Base-by-base conservation (phyloP, 2,329 filamentous ascomycete genomes). In the Triangularia setosa region DNA sequence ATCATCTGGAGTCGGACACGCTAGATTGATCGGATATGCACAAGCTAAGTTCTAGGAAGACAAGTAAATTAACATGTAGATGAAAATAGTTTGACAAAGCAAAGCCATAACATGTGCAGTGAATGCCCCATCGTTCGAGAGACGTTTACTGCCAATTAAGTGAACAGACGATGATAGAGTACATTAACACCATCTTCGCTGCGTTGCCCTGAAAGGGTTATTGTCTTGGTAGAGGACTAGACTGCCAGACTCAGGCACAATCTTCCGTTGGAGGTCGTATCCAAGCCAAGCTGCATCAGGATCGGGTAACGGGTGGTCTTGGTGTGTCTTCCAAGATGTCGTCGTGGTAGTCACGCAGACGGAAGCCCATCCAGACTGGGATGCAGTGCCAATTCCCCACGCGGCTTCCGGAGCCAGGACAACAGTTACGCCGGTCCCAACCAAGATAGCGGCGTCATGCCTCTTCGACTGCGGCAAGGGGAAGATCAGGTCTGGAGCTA, bases 131-230 rank as follows among this genome's bases (percentile, higher is more conserved):
- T 23, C 21, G 30, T 59, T n/a, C 18, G 57, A 64, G 40, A 58
- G 48, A 44, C 25, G 30, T 44, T 28, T n/a, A 27, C 35, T 21
- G 53, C 14, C 57, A 64, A 68, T 67, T 23, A 65, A 67, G 58
- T 30, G 48, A 58, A 58, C 56, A 65, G 58, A 35, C 62, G 30
- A 62, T 53, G 25, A 48, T 64, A 65, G 56, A 68, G 63, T 30
- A 56, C n/a, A 56, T 65, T 35, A 44, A 67, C 66, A 68, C 66
- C 67, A 63, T 53, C 66, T 66, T 60, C 58, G 21, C 25, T 55
- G 58, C 60, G 14, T 59, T n/a, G 56, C 21, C 58, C 52, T 30
- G 58, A 35, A 18, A 24, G 58, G 52, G 61, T 44, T 64, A 54
- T 63, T 62, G 64, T 63, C 63, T 58, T 35, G 44, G 24, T 24